These are phyloP conservation scores for Aspergillus pseudotamarii DNA, from an alignment of 2,329 filamentous ascomycete species.

Conservation along the genomic window DNA sequence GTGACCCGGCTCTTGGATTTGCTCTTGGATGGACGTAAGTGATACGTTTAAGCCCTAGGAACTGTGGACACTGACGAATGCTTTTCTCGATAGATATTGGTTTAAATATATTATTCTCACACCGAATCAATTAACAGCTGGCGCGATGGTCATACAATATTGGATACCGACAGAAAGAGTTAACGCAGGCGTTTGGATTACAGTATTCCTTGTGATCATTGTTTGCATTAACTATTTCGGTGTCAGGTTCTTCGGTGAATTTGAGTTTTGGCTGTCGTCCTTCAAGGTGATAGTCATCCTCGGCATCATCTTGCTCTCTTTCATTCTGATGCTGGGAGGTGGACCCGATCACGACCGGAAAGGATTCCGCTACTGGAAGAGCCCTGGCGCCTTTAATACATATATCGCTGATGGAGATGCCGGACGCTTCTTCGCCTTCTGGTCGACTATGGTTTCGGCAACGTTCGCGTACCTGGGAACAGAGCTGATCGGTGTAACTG, in stretches of 20 bases:
- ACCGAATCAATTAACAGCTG: conserved; percentile 81
- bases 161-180: conserved; percentile 69
- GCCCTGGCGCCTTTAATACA: conserved; percentile 61
- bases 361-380: conserved; percentile 68
- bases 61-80: conserved; percentile 12
- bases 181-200: conserved; percentile 79
- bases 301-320: conserved; percentile 66
- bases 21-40: conserved; percentile 70
- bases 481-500: conserved; percentile 76
- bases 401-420: conserved; percentile 49
- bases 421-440: conserved; percentile 65
- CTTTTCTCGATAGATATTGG: conserved; percentile 49
- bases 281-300: conserved; percentile 71
- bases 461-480: conserved; percentile 80
- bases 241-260: conserved; percentile 71
- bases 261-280: conserved; percentile 61
- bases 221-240: conserved; percentile 70
- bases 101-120: conserved; percentile 83
- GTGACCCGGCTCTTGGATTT: conserved; percentile 79
- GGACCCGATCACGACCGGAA: conserved; percentile 64
- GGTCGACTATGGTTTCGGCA: conserved; percentile 73
- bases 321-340: conserved; percentile 67
- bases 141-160: conserved; percentile 75
- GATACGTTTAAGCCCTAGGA: conserved; percentile 6
- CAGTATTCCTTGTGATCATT: conserved; percentile 67